Percentiles rank a stretch among this genome's conserved stretches.
Evolutionary conservation across 805 yeast species (phyloP).

Genomic region (Saccharomycopsis vini): DNA sequence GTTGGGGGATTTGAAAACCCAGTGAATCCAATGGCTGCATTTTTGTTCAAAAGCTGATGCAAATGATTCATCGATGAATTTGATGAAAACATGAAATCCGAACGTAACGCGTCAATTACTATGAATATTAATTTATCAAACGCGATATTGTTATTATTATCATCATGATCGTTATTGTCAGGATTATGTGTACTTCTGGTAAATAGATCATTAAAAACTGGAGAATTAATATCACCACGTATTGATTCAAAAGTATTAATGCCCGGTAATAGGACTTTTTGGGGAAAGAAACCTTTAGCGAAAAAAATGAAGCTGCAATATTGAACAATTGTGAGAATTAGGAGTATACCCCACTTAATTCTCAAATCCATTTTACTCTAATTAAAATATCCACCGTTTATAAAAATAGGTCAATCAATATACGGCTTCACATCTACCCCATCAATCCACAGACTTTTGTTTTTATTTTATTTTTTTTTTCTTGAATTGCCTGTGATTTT

Average conservation of each 20-base stretch:
- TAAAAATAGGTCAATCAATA: too few relatives aligned
- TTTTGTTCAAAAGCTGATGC: constrained; percentile 54
- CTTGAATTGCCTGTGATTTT: too few relatives aligned
- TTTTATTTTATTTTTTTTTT: too few relatives aligned
- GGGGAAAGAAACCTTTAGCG: constrained; percentile 83
- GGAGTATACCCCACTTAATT: constrained; percentile 8
- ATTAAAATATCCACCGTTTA: too few relatives aligned
- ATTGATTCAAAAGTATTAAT: constrained; percentile 28
- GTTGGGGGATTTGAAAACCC: constrained; percentile 94
- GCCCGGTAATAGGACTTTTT: constrained; percentile 71
- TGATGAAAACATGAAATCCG: constrained; percentile 72
- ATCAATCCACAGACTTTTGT: too few relatives aligned
- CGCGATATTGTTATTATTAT: constrained; percentile 28
- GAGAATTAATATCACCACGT: constrained; percentile 25
- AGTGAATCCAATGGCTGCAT: constrained; percentile 78
- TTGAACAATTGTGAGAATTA: constrained; percentile 27
- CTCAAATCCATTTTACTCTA: too few relatives aligned
- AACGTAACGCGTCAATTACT: constrained; percentile 88
- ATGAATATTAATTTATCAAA: constrained; percentile 67
- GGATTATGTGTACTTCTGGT: constrained; percentile 13
- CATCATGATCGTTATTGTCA: too few relatives aligned
- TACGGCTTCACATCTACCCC: too few relatives aligned
- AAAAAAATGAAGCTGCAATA: constrained; percentile 52
- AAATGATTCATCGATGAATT: constrained; percentile 57
- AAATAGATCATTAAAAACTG: neutral